These are phyloP conservation scores for Fusarium sp. DNA, from an alignment of 2,329 filamentous ascomycete species.

Conservation along the genomic window DNA sequence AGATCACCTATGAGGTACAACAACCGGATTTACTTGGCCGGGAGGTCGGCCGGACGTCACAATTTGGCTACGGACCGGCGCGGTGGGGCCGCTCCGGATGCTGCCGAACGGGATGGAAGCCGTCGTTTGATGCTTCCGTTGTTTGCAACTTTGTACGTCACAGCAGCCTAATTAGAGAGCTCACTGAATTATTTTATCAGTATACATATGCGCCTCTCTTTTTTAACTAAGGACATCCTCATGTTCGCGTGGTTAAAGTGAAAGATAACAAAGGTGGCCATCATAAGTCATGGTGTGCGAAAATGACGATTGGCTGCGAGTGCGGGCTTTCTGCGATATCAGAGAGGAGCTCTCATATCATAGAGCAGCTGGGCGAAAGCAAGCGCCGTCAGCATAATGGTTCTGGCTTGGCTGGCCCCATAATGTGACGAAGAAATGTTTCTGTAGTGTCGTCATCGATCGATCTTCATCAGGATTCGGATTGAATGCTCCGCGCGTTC, in stretches of 20 bases:
- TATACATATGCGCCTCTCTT: constrained; percentile 1
- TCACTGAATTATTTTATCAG: not conserved
- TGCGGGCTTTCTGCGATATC: not conserved
- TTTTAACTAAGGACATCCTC: constrained; percentile 8
- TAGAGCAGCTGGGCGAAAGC: not conserved
- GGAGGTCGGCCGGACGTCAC: constrained; percentile 1
- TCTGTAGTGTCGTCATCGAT: constrained; percentile 42
- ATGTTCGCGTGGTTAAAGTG: constrained; percentile 10
- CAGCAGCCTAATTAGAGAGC: not conserved
- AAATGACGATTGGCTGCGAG: constrained; percentile 11
- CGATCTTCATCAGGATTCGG: constrained; percentile 37
- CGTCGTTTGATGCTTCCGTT: not conserved
- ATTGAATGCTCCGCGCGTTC: constrained; percentile 31
- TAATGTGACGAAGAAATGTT: constrained; percentile 33
- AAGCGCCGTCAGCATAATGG: not conserved
- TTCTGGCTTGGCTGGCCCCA: constrained; percentile 27
- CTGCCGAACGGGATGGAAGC: constrained; percentile 2
- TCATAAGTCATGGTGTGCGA: constrained; percentile 2
- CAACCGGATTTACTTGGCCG: not conserved
- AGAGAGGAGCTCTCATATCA: not conserved
- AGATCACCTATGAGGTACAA: not conserved
- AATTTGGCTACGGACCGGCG: constrained; percentile 8
- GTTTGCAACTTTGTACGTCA: constrained; percentile 13
- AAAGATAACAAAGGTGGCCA: not conserved
- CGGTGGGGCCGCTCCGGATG: constrained; percentile 33